These are phyloP conservation scores for Mortierella sp. DNA, from an alignment of 371 early-diverging fungal species.

Conservation along the genomic window DNA sequence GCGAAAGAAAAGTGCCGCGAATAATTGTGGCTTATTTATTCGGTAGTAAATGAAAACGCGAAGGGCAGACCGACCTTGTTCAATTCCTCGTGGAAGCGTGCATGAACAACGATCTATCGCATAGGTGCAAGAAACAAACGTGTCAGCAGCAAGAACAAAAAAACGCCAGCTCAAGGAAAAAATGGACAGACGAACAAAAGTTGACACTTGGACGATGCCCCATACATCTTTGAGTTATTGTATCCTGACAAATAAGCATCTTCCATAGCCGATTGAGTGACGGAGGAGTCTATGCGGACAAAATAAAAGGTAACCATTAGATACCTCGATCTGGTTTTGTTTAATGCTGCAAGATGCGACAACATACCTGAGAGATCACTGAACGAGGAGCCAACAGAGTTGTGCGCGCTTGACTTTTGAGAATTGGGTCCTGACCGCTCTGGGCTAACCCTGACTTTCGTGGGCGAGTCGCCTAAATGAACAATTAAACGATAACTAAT, in stretches of 20 bases:
- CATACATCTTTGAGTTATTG: conserved; percentile 71
- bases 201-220: neutral
- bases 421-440: conserved; percentile 40
- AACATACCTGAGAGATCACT: conserved; percentile 68
- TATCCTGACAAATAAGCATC: conserved; percentile 72
- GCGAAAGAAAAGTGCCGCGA: neutral
- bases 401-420: conserved; percentile 59
- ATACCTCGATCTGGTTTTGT: neutral
- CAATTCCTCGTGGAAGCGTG: conserved; percentile 40
- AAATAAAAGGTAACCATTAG: neutral
- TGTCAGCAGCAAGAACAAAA: neutral
- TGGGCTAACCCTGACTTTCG: conserved; percentile 31
- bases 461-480: conserved; percentile 16
- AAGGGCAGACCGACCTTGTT: neutral
- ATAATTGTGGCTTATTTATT: conserved; percentile 3
- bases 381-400: conserved; percentile 69
- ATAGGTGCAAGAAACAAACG: neutral
- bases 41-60: neutral
- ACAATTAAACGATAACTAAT: neutral
- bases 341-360: neutral
- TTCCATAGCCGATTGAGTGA: conserved; percentile 74
- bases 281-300: conserved; percentile 62
- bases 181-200: neutral
- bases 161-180: neutral
- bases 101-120: conserved; percentile 41